Evolutionary conservation across 2,329 filamentous ascomycete genomes (phyloP), one percentile per base, ranked within the genome.

Genomic region (Venturia carpophila): DNA sequence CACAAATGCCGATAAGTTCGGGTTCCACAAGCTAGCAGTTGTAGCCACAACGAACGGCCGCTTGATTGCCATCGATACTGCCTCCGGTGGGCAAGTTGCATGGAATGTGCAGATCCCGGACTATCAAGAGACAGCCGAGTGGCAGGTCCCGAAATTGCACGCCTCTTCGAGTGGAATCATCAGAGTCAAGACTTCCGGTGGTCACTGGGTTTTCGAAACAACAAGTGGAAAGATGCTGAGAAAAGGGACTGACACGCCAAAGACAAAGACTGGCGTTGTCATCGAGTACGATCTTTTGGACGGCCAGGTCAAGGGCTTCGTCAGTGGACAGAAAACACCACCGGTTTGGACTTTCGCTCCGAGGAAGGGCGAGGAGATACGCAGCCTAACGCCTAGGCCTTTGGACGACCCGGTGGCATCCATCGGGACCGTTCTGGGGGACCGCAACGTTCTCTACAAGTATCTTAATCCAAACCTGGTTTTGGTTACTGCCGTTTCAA

Each of bases 371-470:
- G 84, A 95, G 73, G 85, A 80, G 66, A 85, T 97, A 64, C 79
- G 87, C 7, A 79, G 83, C 56, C 81, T 94, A 47, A 87, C 87
- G 2, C 82, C 87, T 21, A 84, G 87, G 60, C 87, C 91, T 11
- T 73, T 83, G 2, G 88, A 93, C 68, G 92, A 99, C 70, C 91
- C 91, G 0, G 87, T 97, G 60, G 93, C 94, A 3, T 97, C 94
- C 0, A 96, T 99, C 70, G 94, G 94, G 11, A 91, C 91, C 66
- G 94, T 97, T 1, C 84, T 99, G 27, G 92, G 92, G 34, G 89
- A 99, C 72, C 86, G 94, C 55, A 87, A 87, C n/a, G 94, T 99
- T 60, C 84, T 93, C 68, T 99, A 99, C 84, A 99, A 99, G 78
- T 97, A 97, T 74, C 79, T 99, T 49, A 96, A 95, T 77, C 86